These are phyloP conservation scores for Hyaloperonospora brassicae DNA, from an alignment of 352 stramenopile species.

Conservation along the genomic window DNA sequence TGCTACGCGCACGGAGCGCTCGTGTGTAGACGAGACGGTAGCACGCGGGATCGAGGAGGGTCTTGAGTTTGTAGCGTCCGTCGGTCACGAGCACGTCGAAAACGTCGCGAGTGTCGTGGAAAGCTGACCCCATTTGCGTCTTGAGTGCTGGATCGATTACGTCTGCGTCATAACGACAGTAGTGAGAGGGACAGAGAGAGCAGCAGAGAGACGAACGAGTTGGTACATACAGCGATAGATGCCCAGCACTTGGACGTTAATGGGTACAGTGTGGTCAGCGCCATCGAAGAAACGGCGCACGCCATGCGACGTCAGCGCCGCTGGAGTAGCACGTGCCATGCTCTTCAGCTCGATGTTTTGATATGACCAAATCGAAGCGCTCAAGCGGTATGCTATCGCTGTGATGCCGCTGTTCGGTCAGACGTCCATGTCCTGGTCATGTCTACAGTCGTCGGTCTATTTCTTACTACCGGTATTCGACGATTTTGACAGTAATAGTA, in stretches of 20 bases:
- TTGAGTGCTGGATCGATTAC: conserved; percentile 38
- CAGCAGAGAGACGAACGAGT: background rate
- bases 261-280: background rate
- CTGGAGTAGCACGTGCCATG: background rate
- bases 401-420: no score
- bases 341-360: no score
- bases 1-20: conserved; percentile 19
- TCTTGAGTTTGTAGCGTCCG: conserved; percentile 44
- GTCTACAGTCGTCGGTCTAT: no score
- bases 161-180: conserved; percentile 23
- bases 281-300: conserved; percentile 25
- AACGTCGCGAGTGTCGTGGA: conserved; percentile 25
- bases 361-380: no score
- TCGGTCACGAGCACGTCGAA: conserved; percentile 68
- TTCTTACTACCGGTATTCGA: no score
- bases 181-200: background rate
- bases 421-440: no score
- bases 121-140: conserved; percentile 21
- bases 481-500: no score
- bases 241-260: conserved; percentile 46
- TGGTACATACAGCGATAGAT: conserved; percentile 44
- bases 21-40: conserved; percentile 39
- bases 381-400: no score
- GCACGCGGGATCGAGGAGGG: conserved; percentile 29
- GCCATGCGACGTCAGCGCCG: conserved; percentile 32